Evolutionary conservation across 345 rosid species (phyloP).

Genomic region (Linum trigynum): DNA sequence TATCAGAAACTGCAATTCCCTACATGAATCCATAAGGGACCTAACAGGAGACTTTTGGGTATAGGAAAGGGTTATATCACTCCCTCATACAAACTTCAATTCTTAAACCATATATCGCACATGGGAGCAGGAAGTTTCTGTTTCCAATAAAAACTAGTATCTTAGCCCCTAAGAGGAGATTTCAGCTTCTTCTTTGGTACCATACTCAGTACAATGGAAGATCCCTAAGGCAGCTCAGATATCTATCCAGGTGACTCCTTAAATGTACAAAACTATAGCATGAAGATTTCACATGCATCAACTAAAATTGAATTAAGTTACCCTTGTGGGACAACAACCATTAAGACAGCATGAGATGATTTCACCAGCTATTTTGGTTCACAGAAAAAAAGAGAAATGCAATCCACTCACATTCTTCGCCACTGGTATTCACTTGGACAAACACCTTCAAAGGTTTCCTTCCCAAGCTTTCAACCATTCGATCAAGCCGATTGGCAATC

Average conservation of each 20-base stretch:
- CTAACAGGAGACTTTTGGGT: not conserved
- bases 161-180: not conserved
- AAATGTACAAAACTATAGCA: too few relatives aligned
- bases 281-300: too few relatives aligned
- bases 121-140: not conserved
- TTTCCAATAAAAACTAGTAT: not conserved
- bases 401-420: constrained; percentile 77
- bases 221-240: too few relatives aligned
- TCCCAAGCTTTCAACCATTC: constrained; percentile 49
- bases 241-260: too few relatives aligned
- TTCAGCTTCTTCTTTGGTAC: not conserved
- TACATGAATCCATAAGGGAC: not conserved
- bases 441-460: constrained; percentile 77
- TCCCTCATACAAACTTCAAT: not conserved
- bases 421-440: constrained; percentile 94
- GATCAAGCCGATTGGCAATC: constrained; percentile 88
- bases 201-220: not conserved
- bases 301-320: not conserved
- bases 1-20: too few relatives aligned
- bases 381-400: too few relatives aligned
- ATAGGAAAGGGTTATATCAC: not conserved
- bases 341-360: too few relatives aligned
- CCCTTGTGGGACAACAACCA: not conserved
- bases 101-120: not conserved
- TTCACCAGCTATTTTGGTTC: too few relatives aligned